Evolutionary conservation across 768 basidiomycete genomes (phyloP), one percentile per base, ranked within the genome.

Genomic region (Boletus huronensis): DNA sequence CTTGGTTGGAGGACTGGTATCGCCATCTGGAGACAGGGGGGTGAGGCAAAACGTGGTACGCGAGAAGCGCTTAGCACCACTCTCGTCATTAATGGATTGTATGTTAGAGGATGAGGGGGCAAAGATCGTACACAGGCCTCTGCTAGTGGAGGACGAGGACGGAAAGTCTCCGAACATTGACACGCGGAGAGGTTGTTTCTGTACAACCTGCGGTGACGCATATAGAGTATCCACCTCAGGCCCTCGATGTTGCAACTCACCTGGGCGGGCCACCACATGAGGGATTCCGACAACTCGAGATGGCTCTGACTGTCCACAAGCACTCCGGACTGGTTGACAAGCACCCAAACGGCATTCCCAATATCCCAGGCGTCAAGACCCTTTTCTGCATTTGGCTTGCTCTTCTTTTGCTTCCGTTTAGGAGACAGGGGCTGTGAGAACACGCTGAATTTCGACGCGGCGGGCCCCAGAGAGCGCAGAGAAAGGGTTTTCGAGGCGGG

Each of bases 201-300:
- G 65, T 3, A 73, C 63, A 9, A 70, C 56, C 65, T 63, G 45
- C 3, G 6, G 42, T 25, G 32, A 47, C 41, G 48, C 40, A 55
- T 55, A 50, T 52, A 55, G 52, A 56, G 40, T 44, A 51, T 23
- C 43, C 25, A 39, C 45, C 6, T 23, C 38, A 13, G 19, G 31
- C 10, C 16, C 2, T 13, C 34, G 14, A 41, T 6, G 19, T 3
- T n/a, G 23, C 14, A 25, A 69, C 74, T 59, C 62, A 88, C 88
- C 74, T 79, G 77, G 28, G 77, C 85, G 21, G 88, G 88, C 88
- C 88, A 90, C 88, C 88, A 90, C 36, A 82, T 68, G 53, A 66
- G 58, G 29, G 49, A 44, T 6, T 60, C 57, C 7, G 55, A 44
- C 4, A 16, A 52, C 11, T 62, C 57, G 35, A 57, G 54, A 16